Conservation (phyloP, 352 stramenopile species). For the Blastocystis sp. region DNA sequence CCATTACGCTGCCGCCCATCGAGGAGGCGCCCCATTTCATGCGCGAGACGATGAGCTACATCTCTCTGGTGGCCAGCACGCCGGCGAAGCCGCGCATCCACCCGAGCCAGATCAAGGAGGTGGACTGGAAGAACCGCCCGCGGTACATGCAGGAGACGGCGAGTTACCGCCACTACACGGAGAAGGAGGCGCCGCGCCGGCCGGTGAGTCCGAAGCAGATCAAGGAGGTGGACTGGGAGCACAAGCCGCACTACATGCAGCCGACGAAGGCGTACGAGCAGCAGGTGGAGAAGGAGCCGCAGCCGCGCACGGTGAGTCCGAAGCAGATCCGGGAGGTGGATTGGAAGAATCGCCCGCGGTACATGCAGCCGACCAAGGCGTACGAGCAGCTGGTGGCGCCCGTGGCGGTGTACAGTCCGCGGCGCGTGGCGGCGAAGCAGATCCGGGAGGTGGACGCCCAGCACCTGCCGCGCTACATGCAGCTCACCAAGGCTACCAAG, state of each 20-base stretch:
- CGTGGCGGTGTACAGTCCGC: background rate
- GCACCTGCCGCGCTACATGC: constrained; percentile 40
- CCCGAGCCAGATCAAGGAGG: constrained; percentile 24
- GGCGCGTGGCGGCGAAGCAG: background rate
- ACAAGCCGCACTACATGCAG: constrained; percentile 58
- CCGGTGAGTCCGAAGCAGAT: constrained; percentile 31
- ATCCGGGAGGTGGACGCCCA: constrained; percentile 3
- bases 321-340: constrained; percentile 40
- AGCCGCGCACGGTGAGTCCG: background rate
- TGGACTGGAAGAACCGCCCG: constrained; percentile 25
- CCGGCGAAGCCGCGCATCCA: background rate
- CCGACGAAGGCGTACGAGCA: background rate
- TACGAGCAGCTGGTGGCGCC: constrained; percentile 25
- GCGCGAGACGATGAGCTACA: constrained; percentile 32
- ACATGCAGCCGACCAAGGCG: constrained; percentile 41
- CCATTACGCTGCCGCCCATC: background rate
- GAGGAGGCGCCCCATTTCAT: constrained; percentile 34
- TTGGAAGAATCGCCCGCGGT: constrained; percentile 16
- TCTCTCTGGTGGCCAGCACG: background rate
- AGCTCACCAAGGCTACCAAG: constrained; percentile 23
- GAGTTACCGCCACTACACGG: background rate
- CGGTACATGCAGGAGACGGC: constrained; percentile 52
- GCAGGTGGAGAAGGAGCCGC: background rate
- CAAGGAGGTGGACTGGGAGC: constrained; percentile 32
- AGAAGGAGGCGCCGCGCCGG: background rate